Percentiles rank a stretch among this genome's conserved stretches.
These are phyloP conservation scores for Zalaria obscura DNA, from an alignment of 2,329 filamentous ascomycete genomes.

Conservation along the genomic window DNA sequence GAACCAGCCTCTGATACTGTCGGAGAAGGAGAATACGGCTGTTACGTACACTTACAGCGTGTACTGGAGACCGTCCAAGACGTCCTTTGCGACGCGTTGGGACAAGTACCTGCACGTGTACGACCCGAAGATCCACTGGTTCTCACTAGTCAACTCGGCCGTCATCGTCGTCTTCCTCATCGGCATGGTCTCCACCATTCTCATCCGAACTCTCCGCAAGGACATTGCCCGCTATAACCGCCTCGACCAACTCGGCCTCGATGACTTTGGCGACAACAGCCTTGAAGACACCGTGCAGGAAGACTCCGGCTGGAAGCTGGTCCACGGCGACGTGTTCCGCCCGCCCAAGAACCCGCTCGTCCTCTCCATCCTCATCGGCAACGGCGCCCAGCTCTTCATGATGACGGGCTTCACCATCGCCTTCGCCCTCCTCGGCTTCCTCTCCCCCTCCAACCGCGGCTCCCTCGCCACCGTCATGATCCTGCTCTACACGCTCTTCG, in stretches of 20 bases:
- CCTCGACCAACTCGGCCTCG: constrained; percentile 77
- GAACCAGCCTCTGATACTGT: constrained; percentile 47
- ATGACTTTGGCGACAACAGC: constrained; percentile 65
- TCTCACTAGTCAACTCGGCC: constrained; percentile 90
- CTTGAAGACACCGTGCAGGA: constrained; percentile 91
- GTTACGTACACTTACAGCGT: constrained; percentile 89
- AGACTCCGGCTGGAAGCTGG: constrained; percentile 96
- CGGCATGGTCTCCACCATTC: constrained; percentile 81
- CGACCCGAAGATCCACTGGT: constrained; percentile 98
- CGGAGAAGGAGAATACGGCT: constrained; percentile 42
- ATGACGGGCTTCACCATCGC: constrained; percentile 92
- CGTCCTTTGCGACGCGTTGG: constrained; percentile 93
- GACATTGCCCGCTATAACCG: constrained; percentile 96
- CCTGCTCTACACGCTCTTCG: constrained; percentile 82
- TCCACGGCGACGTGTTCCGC: constrained; percentile 95
- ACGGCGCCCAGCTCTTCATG: constrained; percentile 90
- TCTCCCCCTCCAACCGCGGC: constrained; percentile 90
- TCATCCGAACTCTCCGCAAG: constrained; percentile 77
- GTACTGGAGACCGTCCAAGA: constrained; percentile 70
- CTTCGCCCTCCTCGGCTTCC: constrained; percentile 85
- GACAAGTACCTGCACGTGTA: constrained; percentile 97
- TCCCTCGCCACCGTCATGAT: constrained; percentile 89
- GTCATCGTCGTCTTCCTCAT: constrained; percentile 88
- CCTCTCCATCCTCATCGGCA: constrained; percentile 77
- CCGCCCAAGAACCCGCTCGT: constrained; percentile 70